Conservation (phyloP, 352 stramenopile genomes). For the Phytophthora europaea region DNA sequence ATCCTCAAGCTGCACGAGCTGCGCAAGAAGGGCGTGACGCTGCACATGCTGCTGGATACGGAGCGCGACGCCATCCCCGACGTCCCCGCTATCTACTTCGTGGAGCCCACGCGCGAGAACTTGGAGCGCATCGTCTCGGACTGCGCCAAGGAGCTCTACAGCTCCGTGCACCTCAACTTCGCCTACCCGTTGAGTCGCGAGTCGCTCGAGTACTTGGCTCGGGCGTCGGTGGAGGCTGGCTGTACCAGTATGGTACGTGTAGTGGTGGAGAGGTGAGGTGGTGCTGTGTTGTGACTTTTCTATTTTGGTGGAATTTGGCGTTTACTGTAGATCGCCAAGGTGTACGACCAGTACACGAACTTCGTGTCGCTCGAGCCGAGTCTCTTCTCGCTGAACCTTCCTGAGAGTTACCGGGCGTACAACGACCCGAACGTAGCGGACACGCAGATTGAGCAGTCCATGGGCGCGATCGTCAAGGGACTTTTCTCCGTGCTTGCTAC, state of each 20-base stretch:
- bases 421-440: conserved; percentile 91
- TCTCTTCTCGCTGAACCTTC: conserved; percentile 96
- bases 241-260: conserved; percentile 79
- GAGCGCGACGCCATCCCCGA: conserved; percentile 97
- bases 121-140: conserved; percentile 96
- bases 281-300: neutral
- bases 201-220: conserved; percentile 90
- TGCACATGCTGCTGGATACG: conserved; percentile 96
- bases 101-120: conserved; percentile 95
- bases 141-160: conserved; percentile 95
- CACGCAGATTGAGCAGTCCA: conserved; percentile 83
- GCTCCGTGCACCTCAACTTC: conserved; percentile 96
- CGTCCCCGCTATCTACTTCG: conserved; percentile 98
- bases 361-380: conserved; percentile 97
- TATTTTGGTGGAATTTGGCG: conserved; percentile 10
- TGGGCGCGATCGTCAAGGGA: conserved; percentile 73
- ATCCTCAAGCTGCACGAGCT: conserved; percentile 98
- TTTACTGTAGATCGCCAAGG: conserved; percentile 86
- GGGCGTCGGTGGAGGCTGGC: conserved; percentile 74
- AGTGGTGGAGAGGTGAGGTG: neutral
- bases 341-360: conserved; percentile 98
- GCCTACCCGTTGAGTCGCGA: conserved; percentile 89
- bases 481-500: conserved; percentile 97
- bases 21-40: conserved; percentile 96
- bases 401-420: conserved; percentile 94